Conservation (phyloP, 768 basidiomycete species). For the Lactarius quietus region DNA sequence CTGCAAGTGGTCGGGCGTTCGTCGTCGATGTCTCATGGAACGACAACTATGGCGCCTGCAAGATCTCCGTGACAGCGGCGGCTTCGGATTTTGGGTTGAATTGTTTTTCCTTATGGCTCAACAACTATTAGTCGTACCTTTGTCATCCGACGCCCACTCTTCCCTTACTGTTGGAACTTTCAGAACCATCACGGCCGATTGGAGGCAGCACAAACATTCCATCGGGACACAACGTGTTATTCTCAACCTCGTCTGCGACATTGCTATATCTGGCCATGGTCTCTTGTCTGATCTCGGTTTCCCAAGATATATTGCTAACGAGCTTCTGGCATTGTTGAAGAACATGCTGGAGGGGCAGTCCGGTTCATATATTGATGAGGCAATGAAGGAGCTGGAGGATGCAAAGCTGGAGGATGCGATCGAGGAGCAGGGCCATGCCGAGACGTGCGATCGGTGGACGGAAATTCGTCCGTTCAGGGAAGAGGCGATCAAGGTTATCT, state of each 20-base stretch:
- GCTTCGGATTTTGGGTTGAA: neutral
- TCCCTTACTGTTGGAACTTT: neutral
- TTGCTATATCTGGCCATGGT: slow-evolving; percentile 21
- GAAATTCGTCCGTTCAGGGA: neutral
- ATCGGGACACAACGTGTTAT: slow-evolving; percentile 22
- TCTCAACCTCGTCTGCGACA: slow-evolving; percentile 26
- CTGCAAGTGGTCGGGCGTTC: neutral
- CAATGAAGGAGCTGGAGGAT: neutral
- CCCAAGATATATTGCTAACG: slow-evolving; percentile 1
- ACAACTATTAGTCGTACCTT: too few species aligned
- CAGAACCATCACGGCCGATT: neutral
- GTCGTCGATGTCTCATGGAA: neutral
- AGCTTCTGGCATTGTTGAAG: neutral
- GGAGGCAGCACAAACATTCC: neutral
- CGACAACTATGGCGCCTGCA: neutral
- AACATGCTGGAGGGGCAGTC: slow-evolving; percentile 6
- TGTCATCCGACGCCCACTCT: too few species aligned
- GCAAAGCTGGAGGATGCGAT: too few species aligned
- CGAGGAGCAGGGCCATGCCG: neutral
- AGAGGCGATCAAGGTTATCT: neutral
- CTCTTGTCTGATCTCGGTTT: neutral
- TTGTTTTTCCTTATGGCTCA: neutral
- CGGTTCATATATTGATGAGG: neutral
- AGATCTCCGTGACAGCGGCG: neutral
- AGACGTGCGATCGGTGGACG: neutral